Evolutionary conservation across 345 rosid genomes (phyloP).

Genomic region (Brassica cretica): DNA sequence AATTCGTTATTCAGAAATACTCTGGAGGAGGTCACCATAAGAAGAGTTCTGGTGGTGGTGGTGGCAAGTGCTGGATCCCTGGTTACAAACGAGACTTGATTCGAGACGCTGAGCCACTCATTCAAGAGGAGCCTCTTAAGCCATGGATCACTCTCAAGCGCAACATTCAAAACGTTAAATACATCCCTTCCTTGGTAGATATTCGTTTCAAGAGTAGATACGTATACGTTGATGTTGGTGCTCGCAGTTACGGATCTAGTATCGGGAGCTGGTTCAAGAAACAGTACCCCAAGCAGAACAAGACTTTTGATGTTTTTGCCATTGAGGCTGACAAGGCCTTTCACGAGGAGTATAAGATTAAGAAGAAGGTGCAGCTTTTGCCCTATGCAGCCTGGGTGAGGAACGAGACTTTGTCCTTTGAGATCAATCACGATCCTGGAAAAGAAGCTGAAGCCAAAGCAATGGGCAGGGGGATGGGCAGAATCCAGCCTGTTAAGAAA

Average conservation of each 20-base stretch:
- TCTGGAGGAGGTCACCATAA: not conserved
- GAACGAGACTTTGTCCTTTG: constrained; percentile 87
- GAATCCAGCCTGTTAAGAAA: constrained; percentile 66
- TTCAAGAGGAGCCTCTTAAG: constrained; percentile 79
- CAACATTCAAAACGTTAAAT: constrained; percentile 75
- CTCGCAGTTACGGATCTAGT: constrained; percentile 94
- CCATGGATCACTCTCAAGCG: constrained; percentile 92
- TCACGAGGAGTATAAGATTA: constrained; percentile 61
- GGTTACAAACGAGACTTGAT: constrained; percentile 64
- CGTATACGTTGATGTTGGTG: constrained; percentile 92
- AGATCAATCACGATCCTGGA: constrained; percentile 79
- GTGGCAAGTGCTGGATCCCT: constrained; percentile 61
- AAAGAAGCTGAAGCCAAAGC: constrained; percentile 55
- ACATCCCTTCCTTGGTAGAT: constrained; percentile 77
- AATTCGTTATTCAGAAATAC: constrained; percentile 59
- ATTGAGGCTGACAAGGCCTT: constrained; percentile 84
- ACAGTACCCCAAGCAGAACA: constrained; percentile 92
- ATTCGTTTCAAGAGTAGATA: constrained; percentile 88
- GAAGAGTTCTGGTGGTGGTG: not conserved
- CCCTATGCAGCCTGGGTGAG: constrained; percentile 98
- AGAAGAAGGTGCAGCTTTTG: constrained; percentile 61
- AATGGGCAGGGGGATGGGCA: constrained; percentile 93
- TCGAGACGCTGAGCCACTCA: constrained; percentile 70
- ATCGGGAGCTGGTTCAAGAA: constrained; percentile 97
- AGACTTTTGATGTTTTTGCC: constrained; percentile 82